Evolutionary conservation across 2,329 filamentous ascomycete species (phyloP).

Genomic region (Venturia effusa): DNA sequence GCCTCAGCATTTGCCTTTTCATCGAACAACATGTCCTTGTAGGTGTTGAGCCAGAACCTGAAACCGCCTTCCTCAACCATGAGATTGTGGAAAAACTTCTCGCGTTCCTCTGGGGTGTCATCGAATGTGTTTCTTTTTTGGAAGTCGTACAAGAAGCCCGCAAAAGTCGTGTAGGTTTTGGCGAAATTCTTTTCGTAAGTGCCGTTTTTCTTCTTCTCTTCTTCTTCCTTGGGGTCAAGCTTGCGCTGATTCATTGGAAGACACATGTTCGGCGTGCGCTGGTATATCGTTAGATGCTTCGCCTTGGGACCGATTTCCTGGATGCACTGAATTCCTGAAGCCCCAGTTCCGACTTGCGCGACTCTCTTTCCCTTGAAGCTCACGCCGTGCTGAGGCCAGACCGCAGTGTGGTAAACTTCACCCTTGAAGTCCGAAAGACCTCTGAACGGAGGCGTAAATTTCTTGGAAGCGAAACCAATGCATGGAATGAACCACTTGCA

Average conservation of each 20-base stretch:
- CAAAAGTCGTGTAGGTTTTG: slow-evolving; percentile 31
- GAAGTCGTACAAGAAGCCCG: slow-evolving; percentile 49
- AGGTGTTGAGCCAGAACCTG: slow-evolving; percentile 26
- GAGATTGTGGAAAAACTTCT: slow-evolving; percentile 32
- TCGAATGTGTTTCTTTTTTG: slow-evolving; percentile 43
- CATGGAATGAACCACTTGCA: slow-evolving; percentile 10
- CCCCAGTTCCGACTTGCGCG: slow-evolving; percentile 54
- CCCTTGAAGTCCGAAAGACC: slow-evolving; percentile 52
- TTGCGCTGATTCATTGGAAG: slow-evolving; percentile 47
- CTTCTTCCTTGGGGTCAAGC: slow-evolving; percentile 42
- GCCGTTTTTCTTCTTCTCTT: slow-evolving; percentile 28
- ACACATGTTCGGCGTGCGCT: slow-evolving; percentile 52
- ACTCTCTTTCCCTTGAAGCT: slow-evolving; percentile 47
- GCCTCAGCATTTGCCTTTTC: slow-evolving; percentile 28
- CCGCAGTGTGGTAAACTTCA: slow-evolving; percentile 47
- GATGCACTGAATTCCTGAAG: slow-evolving; percentile 52
- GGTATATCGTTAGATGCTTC: slow-evolving; percentile 1
- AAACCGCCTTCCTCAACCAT: slow-evolving; percentile 25
- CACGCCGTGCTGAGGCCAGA: slow-evolving; percentile 50
- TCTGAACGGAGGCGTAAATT: slow-evolving; percentile 17
- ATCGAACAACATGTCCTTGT: slow-evolving; percentile 26
- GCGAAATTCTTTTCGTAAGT: slow-evolving; percentile 43
- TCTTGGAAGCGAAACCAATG: slow-evolving; percentile 43
- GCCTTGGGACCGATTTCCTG: slow-evolving; percentile 39
- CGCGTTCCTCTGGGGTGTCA: slow-evolving; percentile 30